Evolutionary conservation across 163 green algal genomes (phyloP).

Genomic region (Scenedesmus sp.): DNA sequence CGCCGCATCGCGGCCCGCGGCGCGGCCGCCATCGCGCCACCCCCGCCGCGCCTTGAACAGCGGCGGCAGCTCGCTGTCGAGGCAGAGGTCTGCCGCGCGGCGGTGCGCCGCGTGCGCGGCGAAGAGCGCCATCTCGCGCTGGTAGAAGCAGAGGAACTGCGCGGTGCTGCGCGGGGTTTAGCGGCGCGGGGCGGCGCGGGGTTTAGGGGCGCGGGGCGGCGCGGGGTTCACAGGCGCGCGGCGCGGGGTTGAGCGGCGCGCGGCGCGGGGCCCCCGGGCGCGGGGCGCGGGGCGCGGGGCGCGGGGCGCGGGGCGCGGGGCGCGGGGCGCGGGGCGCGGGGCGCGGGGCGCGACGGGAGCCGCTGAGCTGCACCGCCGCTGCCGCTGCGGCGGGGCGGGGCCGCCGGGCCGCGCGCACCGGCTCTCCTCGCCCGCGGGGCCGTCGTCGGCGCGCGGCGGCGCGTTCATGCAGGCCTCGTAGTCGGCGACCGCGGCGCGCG

Average conservation of each 20-base stretch:
- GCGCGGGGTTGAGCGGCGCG: no score
- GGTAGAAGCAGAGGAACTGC: constrained; percentile 76
- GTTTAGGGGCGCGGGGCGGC: no score
- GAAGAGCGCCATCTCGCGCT: constrained; percentile 82
- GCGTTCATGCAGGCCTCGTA: constrained; percentile 72
- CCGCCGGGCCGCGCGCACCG: neutral
- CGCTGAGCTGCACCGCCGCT: neutral
- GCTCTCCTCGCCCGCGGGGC: constrained; percentile 26
- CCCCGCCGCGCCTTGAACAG: constrained; percentile 78
- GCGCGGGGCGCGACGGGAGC: neutral
- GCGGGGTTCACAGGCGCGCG: no score
- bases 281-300: no score
- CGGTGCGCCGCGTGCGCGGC: constrained; percentile 61
- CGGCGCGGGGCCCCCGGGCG: no score
- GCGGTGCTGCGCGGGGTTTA: constrained; percentile 46
- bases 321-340: neutral
- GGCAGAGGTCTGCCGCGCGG: constrained; percentile 62
- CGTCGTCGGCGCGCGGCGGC: constrained; percentile 17
- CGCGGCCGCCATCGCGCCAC: neutral
- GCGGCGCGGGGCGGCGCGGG: no score
- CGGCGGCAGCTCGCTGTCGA: constrained; percentile 75
- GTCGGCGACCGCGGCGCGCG: constrained; percentile 65
- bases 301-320: no score
- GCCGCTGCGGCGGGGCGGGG: no score
- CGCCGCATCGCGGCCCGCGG: neutral